These are phyloP conservation scores for Penicillium psychrosexuale DNA, from an alignment of 2,329 filamentous ascomycete genomes.

Conservation along the genomic window DNA sequence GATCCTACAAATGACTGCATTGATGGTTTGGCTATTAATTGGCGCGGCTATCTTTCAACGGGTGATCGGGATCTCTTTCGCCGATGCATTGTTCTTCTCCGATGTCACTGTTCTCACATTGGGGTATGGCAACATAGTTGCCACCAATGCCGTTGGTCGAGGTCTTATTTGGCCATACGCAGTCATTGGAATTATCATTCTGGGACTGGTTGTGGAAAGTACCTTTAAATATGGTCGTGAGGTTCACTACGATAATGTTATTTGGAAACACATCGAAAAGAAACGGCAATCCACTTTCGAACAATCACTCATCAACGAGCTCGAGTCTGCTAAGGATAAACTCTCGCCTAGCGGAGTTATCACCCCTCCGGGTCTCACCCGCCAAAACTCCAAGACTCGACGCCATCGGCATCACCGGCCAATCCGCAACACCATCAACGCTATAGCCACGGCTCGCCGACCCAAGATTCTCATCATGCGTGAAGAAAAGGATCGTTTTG, in stretches of 20 bases:
- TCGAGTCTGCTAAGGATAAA: slow-evolving; percentile 26
- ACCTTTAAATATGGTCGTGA: slow-evolving; percentile 66
- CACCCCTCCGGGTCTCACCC: background rate
- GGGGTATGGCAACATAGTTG: slow-evolving; percentile 62
- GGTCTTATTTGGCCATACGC: slow-evolving; percentile 80
- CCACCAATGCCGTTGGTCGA: slow-evolving; percentile 56
- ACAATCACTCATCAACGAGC: slow-evolving; percentile 46
- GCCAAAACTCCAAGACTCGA: slow-evolving; percentile 3
- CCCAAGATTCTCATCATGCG: slow-evolving; percentile 57
- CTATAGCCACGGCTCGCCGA: slow-evolving; percentile 21
- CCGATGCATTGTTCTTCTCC: slow-evolving; percentile 76
- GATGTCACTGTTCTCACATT: slow-evolving; percentile 65
- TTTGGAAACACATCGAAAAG: slow-evolving; percentile 57
- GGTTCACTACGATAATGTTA: slow-evolving; percentile 60
- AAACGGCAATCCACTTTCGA: slow-evolving; percentile 54
- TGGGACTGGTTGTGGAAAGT: slow-evolving; percentile 78
- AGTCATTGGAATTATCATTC: slow-evolving; percentile 75
- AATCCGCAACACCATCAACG: slow-evolving; percentile 24
- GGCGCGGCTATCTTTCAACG: slow-evolving; percentile 72
- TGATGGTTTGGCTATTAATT: slow-evolving; percentile 75
- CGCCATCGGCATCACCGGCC: slow-evolving; percentile 10
- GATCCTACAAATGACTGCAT: slow-evolving; percentile 85
- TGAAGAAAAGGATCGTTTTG: slow-evolving; percentile 67
- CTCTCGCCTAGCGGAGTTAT: background rate
- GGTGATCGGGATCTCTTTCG: slow-evolving; percentile 71